Base-by-base conservation (phyloP, 352 stramenopile genomes). In the Globisporangium alternatum region DNA sequence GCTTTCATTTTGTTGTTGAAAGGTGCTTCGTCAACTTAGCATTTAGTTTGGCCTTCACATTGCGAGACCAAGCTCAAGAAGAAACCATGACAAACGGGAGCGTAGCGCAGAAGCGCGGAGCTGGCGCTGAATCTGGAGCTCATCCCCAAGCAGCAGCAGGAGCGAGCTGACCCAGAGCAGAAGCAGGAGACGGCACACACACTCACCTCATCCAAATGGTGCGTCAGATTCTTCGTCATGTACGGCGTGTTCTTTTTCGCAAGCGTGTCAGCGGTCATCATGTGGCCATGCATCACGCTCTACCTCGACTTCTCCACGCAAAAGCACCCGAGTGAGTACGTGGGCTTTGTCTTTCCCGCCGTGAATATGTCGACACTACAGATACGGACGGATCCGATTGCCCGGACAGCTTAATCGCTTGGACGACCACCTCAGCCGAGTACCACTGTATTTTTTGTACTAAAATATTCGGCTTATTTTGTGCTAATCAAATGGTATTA, bases 181-280 rank as follows among this genome's bases (percentile, higher is more conserved):
- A 4, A 25, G 6, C 37, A 41, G 6, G 25, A 43, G 17, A 25
- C 39, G 13, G 39, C 30, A 17, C 35, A 41, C 35, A 21, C 28
- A 2, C 56, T 62, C n/a, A 62, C 25, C 41, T 28, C 59, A 8
- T 22, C 59, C 17, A 22, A 61, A 28, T 67, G 62, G 68, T 71
- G 62, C 60, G 39, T 64, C 30, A 79, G 81, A 35, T 87, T 88
- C 62, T 70, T 69, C 44, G 45, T 90, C 64, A 89, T 81, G 30
- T 93, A 93, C 66, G 75, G 71, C 60, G 75, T 81, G 45, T 93
- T 93, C 74, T 91, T 88, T 70, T 89, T 89, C 48, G 77, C 76
- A 0, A 82, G 85, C 21, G 82, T 80, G n/a, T 71, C 81, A 9
- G 75, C 68, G 43, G 78, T 93, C 66, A 76, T 82, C 58, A 90